Percentiles rank a stretch among this genome's conserved stretches.
Conservation (phyloP, 441 rosid genomes). For the Manihot esculenta region DNA sequence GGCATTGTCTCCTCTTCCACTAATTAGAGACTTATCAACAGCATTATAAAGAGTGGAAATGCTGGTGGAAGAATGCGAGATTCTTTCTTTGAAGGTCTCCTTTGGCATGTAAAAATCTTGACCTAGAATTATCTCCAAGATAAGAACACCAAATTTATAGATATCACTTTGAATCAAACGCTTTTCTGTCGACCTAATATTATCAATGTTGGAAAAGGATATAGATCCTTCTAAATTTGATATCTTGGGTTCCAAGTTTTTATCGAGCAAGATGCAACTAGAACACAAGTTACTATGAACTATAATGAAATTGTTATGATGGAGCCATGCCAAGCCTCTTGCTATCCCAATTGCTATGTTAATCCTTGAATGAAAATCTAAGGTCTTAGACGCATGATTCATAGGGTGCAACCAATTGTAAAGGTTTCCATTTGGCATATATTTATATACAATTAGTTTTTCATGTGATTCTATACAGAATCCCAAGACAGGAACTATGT, state of each 20-base stretch:
- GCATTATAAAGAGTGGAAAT: no score
- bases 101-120: background rate
- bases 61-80: background rate
- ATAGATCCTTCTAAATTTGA: background rate
- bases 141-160: slow-evolving; percentile 5
- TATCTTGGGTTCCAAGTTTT: slow-evolving; percentile 8
- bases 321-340: background rate
- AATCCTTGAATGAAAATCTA: background rate
- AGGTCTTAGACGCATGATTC: background rate
- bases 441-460: slow-evolving; percentile 18
- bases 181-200: no score
- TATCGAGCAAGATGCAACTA: background rate
- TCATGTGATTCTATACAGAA: slow-evolving; percentile 14
- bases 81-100: background rate
- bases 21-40: background rate
- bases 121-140: slow-evolving; percentile 7
- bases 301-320: background rate
- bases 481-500: slow-evolving; percentile 20
- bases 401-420: slow-evolving; percentile 13
- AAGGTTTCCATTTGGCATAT: slow-evolving; percentile 24
- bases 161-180: slow-evolving; percentile 1
- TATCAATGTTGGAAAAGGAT: background rate
- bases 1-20: background rate
- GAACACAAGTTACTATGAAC: background rate
- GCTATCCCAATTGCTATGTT: background rate